Conservation (phyloP, 1,284 basidiomycete species). For the Sporisorium graminicola region DNA sequence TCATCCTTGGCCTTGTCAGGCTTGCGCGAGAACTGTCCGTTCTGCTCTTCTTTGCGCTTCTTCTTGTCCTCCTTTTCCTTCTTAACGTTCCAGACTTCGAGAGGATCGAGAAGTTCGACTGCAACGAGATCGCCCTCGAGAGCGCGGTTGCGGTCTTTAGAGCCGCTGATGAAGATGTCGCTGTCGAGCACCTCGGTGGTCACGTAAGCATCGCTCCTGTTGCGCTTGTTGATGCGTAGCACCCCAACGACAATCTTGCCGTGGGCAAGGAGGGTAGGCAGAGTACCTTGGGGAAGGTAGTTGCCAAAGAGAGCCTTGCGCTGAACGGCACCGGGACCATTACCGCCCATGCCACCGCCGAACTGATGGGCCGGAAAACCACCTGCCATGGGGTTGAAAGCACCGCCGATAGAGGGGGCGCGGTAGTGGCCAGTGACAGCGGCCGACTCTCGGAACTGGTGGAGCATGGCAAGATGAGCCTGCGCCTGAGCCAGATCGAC, state of each 20-base stretch:
- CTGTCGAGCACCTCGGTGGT: slow-evolving; percentile 98
- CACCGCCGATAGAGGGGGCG: slow-evolving; percentile 97
- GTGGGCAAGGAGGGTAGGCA: slow-evolving; percentile 95
- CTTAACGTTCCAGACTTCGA: slow-evolving; percentile 92
- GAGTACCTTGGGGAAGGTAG: slow-evolving; percentile 95
- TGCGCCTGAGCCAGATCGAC: slow-evolving; percentile 74
- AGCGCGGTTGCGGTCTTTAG: slow-evolving; percentile 97
- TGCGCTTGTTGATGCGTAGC: slow-evolving; percentile 97
- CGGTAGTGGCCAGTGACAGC: slow-evolving; percentile 90
- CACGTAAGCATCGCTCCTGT: slow-evolving; percentile 98
- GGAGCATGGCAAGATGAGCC: slow-evolving; percentile 93
- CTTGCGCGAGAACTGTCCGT: slow-evolving; percentile 82
- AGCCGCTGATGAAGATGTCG: slow-evolving; percentile 91
- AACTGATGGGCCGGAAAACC: slow-evolving; percentile 40
- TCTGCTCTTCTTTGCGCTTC: slow-evolving; percentile 91
- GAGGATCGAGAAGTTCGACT: slow-evolving; percentile 91
- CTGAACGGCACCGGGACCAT: slow-evolving; percentile 76
- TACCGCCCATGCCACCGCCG: slow-evolving; percentile 75
- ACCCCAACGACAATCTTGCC: slow-evolving; percentile 98
- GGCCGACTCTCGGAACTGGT: slow-evolving; percentile 83
- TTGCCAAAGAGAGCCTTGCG: slow-evolving; percentile 99
- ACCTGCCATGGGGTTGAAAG: slow-evolving; percentile 84
- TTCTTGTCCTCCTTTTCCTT: slow-evolving; percentile 99
- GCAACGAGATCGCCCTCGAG: slow-evolving; percentile 99
- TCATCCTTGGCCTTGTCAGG: slow-evolving; percentile 99